Percentiles rank a stretch among this genome's conserved stretches.
phyloP scores from a whole-genome alignment of 495 filamentous ascomycete species.

The Pyrenopolyporus hunteri region DNA sequence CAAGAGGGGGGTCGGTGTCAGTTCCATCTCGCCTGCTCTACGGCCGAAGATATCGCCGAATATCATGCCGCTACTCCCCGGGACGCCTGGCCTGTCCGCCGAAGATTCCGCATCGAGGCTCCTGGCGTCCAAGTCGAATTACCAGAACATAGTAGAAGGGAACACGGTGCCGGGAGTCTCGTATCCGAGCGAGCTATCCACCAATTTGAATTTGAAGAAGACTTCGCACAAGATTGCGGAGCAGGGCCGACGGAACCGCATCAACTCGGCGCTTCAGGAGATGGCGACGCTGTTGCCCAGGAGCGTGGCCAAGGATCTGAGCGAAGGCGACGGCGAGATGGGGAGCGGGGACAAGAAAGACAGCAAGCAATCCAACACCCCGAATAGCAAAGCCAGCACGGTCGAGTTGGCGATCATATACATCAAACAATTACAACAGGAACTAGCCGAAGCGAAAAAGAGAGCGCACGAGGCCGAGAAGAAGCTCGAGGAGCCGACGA shows the following conservation, averaged over 20 bases:
- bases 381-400: slow-evolving; percentile 91
- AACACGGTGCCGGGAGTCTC: slow-evolving; percentile 87
- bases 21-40: slow-evolving; percentile 81
- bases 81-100: slow-evolving; percentile 53
- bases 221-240: slow-evolving; percentile 98
- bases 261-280: slow-evolving; percentile 91
- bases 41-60: slow-evolving; percentile 92
- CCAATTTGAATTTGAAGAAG: slow-evolving; percentile 92
- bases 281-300: slow-evolving; percentile 82
- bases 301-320: slow-evolving; percentile 45
- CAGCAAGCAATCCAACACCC: slow-evolving; percentile 52
- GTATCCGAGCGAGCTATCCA: slow-evolving; percentile 88
- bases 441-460: slow-evolving; percentile 69
- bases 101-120: slow-evolving; percentile 81
- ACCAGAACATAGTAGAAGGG: slow-evolving; percentile 95
- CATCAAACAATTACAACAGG: slow-evolving; percentile 81
- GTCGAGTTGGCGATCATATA: slow-evolving; percentile 96
- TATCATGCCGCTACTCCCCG: slow-evolving; percentile 88
- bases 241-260: slow-evolving; percentile 91
- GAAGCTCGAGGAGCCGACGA: slow-evolving; percentile 49
- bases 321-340: slow-evolving; percentile 48
- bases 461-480: slow-evolving; percentile 69
- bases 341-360: slow-evolving; percentile 51
- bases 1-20: slow-evolving; percentile 78
- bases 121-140: slow-evolving; percentile 93